phyloP scores from a whole-genome alignment of 805 yeast genomes.

The Candida fluviatilis region DNA sequence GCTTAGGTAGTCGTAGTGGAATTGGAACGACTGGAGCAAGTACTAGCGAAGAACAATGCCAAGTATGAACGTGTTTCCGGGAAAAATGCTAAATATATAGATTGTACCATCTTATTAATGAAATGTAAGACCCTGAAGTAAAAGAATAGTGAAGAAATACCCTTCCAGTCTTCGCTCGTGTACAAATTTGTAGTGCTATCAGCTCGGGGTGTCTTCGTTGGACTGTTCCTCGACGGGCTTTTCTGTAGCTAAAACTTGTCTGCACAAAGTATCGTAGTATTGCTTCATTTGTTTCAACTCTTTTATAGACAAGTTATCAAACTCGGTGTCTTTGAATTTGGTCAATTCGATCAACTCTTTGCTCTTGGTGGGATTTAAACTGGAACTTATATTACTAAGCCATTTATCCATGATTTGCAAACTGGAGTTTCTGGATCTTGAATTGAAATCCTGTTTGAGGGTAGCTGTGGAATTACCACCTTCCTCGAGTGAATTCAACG shows the following conservation, averaged over 20 bases:
- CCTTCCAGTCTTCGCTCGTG: no score
- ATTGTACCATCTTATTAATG: no score
- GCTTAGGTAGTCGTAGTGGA: no score
- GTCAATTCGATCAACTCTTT: conserved; percentile 21
- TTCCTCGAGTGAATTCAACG: conserved; percentile 31
- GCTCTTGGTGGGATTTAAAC: conserved; percentile 8
- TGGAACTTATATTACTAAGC: conserved; percentile 29
- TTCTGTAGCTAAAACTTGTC: conserved; percentile 11
- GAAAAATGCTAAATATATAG: no score
- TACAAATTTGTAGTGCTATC: no score
- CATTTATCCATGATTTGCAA: conserved; percentile 41
- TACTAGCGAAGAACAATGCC: no score
- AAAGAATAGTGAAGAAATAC: no score
- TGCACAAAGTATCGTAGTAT: conserved; percentile 37
- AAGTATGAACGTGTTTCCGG: no score
- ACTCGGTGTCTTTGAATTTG: conserved; percentile 29
- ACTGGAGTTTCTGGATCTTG: conserved; percentile 32
- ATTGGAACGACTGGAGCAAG: no score
- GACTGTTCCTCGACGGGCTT: conserved; percentile 1
- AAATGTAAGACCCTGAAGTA: no score
- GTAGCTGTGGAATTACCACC: conserved; percentile 7
- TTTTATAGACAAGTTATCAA: conserved; percentile 31
- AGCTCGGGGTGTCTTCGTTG: no score
- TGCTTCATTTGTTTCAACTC: conserved; percentile 31
- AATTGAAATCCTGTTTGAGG: conserved; percentile 10